phyloP scores from a whole-genome alignment of 345 rosid genomes.

The Raphanus raphanistrum region DNA sequence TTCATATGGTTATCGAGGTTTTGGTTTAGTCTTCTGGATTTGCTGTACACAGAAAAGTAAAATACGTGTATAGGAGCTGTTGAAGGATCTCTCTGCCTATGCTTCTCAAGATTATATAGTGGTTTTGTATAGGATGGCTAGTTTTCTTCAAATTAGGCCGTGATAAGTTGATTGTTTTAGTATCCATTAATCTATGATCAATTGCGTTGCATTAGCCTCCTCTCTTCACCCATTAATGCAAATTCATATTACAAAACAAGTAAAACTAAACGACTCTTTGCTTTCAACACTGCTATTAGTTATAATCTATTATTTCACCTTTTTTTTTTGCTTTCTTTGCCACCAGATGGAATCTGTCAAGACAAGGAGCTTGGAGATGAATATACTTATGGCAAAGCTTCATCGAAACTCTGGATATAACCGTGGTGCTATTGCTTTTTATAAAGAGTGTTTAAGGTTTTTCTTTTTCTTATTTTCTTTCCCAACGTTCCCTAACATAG shows the following conservation, averaged over 20 bases:
- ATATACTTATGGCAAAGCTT: slow-evolving; percentile 90
- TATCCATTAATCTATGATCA: neutral
- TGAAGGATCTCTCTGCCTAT: neutral
- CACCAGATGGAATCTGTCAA: slow-evolving; percentile 94
- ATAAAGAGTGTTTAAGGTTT: slow-evolving; percentile 91
- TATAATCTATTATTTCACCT: neutral
- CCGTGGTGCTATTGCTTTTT: slow-evolving; percentile 87
- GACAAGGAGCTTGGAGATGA: slow-evolving; percentile 91
- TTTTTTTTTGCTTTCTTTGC: slow-evolving; percentile 22
- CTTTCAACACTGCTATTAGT: neutral
- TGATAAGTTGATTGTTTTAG: neutral
- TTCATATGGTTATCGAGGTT: slow-evolving; percentile 7
- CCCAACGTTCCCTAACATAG: slow-evolving; percentile 1
- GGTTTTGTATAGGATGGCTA: neutral
- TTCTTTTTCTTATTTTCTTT: slow-evolving; percentile 1
- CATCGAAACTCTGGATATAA: slow-evolving; percentile 76
- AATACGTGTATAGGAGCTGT: neutral
- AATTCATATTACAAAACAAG: neutral
- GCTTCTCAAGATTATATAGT: neutral
- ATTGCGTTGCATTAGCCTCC: slow-evolving; percentile 3
- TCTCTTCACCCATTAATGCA: neutral
- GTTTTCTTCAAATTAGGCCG: neutral
- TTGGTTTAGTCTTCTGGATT: neutral
- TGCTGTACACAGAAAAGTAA: neutral
- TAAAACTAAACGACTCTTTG: neutral